Conservation (phyloP, 306 rosid genomes). For the Prunus dulcis region DNA sequence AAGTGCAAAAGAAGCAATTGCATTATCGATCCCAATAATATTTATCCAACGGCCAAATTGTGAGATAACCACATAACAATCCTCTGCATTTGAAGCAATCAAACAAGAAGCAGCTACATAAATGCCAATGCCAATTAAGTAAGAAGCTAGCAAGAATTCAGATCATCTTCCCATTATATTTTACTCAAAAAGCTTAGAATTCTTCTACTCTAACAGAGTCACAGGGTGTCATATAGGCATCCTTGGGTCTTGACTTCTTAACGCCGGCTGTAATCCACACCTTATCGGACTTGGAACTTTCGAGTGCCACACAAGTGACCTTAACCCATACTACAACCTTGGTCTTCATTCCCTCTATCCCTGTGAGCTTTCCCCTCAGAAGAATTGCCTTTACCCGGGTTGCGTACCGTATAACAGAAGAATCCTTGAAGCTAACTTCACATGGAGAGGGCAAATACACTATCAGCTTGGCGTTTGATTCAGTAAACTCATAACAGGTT, state of each 20-base stretch:
- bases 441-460: constrained; percentile 79
- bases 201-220: constrained; percentile 65
- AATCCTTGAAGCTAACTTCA: constrained; percentile 93
- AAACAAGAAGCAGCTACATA: constrained; percentile 2
- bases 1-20: background rate
- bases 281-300: constrained; percentile 82
- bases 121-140: constrained; percentile 14
- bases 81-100: background rate
- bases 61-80: background rate
- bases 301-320: constrained; percentile 72
- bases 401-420: constrained; percentile 66
- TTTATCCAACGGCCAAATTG: background rate
- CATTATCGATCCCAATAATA: background rate
- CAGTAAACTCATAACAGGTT: constrained; percentile 79
- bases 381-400: constrained; percentile 74
- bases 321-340: constrained; percentile 94
- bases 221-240: constrained; percentile 56
- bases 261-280: constrained; percentile 90
- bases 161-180: constrained; percentile 18
- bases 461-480: constrained; percentile 63
- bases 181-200: constrained; percentile 39
- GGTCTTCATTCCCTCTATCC: constrained; percentile 92
- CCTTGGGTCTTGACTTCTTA: constrained; percentile 81
- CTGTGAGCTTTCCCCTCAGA: constrained; percentile 72
- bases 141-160: constrained; percentile 16